Evolutionary conservation across 2,329 filamentous ascomycete genomes (phyloP).

Genomic region (Paecilomyces sp.): DNA sequence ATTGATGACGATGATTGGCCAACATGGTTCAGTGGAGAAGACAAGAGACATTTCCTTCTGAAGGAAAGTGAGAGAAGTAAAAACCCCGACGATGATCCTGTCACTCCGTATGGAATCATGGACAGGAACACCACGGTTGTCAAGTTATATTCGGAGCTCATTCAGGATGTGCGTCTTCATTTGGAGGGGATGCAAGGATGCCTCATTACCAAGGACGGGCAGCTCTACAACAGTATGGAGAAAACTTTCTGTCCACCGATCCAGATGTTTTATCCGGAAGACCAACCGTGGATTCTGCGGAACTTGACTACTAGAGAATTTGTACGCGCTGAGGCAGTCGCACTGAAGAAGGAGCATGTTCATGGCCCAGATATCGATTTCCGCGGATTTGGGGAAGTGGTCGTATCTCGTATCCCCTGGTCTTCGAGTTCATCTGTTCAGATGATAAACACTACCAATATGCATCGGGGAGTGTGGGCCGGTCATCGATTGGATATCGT

Average conservation of each 20-base stretch:
- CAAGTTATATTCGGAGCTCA: not conserved
- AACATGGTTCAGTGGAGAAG: slow-evolving; percentile 1
- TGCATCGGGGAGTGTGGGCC: slow-evolving; percentile 19
- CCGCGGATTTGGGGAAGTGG: slow-evolving; percentile 20
- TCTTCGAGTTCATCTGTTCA: slow-evolving; percentile 5
- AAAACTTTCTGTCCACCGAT: slow-evolving; percentile 6
- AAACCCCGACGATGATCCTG: too few species aligned
- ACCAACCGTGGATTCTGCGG: slow-evolving; percentile 23
- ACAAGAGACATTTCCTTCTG: slow-evolving; percentile 9
- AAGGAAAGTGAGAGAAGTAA: slow-evolving; percentile 2
- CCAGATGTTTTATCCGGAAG: slow-evolving; percentile 16
- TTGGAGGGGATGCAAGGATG: slow-evolving; percentile 1
- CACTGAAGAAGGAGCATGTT: slow-evolving; percentile 17
- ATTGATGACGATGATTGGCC: slow-evolving; percentile 8
- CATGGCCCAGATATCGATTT: slow-evolving; percentile 19
- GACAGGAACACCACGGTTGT: not conserved
- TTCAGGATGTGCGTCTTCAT: not conserved
- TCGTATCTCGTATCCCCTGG: slow-evolving; percentile 21
- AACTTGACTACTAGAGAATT: slow-evolving; percentile 26
- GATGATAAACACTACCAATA: slow-evolving; percentile 3
- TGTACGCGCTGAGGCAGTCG: slow-evolving; percentile 20
- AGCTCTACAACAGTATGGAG: slow-evolving; percentile 9
- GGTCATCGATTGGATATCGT: slow-evolving; percentile 24
- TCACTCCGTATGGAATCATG: not conserved
- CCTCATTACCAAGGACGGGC: slow-evolving; percentile 4